phyloP scores from a whole-genome alignment of 768 basidiomycete genomes.

The Steccherinum ochraceum region DNA sequence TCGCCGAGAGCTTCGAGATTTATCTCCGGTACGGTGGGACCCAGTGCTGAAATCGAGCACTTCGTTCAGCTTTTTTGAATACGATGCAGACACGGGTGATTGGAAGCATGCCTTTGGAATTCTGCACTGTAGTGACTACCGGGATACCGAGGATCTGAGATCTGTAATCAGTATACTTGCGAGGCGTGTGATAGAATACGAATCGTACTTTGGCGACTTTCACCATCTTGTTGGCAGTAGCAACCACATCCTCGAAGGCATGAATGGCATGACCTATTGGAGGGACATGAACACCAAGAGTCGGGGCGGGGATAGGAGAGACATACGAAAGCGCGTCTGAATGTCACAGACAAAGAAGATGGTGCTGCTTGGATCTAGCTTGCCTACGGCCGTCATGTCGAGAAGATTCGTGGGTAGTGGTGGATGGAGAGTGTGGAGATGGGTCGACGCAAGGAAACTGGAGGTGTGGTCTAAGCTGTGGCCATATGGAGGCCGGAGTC shows the following conservation, averaged over 20 bases:
- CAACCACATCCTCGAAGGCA: conserved; percentile 64
- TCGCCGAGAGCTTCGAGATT: conserved; percentile 46
- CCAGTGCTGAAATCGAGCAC: conserved; percentile 61
- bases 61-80: too few species aligned
- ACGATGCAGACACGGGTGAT: background rate
- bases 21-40: conserved; percentile 59
- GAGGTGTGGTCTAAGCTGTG: too few species aligned
- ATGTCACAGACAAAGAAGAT: conserved; percentile 83
- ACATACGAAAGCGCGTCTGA: conserved; percentile 68
- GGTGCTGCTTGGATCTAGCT: conserved; percentile 32
- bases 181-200: background rate
- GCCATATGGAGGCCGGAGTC: background rate
- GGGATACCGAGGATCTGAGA: conserved; percentile 57
- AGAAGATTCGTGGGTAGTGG: too few species aligned
- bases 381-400: conserved; percentile 19
- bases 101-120: conserved; percentile 53
- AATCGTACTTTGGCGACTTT: conserved; percentile 58
- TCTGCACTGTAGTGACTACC: conserved; percentile 82
- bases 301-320: background rate
- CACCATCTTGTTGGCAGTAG: conserved; percentile 71
- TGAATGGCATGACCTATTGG: conserved; percentile 45
- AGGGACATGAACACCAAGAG: too few species aligned
- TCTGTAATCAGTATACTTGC: too few species aligned
- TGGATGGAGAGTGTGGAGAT: too few species aligned
- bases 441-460: too few species aligned